Conservation (phyloP, 176 grass and related monocot species). For the sorghum (Sorghum bicolor) region DNA sequence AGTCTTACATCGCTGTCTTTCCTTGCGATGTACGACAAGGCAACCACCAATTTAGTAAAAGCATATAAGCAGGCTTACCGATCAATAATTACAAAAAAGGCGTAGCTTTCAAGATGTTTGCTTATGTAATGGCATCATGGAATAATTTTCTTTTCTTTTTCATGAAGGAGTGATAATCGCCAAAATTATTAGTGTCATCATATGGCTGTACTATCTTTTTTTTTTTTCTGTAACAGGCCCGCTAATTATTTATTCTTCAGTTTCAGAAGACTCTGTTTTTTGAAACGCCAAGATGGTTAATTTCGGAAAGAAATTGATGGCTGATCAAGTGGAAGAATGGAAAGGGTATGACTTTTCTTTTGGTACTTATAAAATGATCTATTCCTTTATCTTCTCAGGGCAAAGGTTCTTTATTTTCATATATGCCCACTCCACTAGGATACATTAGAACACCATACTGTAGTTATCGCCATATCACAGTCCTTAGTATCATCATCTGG, state of each 20-base stretch:
- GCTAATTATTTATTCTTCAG: conserved; percentile 17
- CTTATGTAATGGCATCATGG: neutral
- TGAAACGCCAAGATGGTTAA: conserved; percentile 73
- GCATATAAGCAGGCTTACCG: neutral
- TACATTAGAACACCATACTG: neutral
- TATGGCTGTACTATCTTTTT: neutral
- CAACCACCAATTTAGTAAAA: neutral
- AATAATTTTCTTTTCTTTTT: neutral
- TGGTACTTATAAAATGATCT: neutral
- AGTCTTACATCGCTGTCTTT: conserved; percentile 1
- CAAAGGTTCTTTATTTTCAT: neutral
- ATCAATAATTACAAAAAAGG: neutral
- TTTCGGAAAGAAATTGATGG: conserved; percentile 77
- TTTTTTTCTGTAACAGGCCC: neutral
- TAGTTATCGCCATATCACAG: neutral
- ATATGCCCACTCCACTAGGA: neutral
- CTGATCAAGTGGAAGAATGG: conserved; percentile 80
- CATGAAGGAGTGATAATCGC: neutral
- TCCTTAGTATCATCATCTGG: conserved; percentile 2
- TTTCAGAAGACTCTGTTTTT: neutral
- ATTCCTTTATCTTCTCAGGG: neutral
- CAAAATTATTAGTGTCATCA: neutral
- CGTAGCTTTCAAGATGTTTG: neutral
- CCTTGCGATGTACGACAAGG: neutral
- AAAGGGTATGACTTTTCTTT: conserved; percentile 48